A percentile compares a stretch with the other conserved stretches of the same genome.
Evolutionary conservation across 768 basidiomycete species (phyloP).

Genomic region (Kwoniella sp.): DNA sequence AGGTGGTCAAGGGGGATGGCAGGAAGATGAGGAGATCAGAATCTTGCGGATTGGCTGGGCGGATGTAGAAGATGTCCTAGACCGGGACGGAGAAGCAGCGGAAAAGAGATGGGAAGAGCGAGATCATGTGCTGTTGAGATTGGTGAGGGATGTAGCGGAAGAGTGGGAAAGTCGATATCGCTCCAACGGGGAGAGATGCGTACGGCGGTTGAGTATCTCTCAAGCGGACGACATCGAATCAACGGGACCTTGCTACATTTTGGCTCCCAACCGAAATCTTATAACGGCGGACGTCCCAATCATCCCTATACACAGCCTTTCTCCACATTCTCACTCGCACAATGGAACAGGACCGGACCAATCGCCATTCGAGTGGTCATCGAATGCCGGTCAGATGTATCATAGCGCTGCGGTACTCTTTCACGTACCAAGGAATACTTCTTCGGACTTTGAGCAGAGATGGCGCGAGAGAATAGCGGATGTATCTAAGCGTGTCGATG

Average conservation of each 20-base stretch:
- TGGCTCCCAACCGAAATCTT: constrained; percentile 15
- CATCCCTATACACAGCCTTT: constrained; percentile 6
- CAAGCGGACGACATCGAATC: background rate
- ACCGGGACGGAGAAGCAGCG: constrained; percentile 21
- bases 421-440: constrained; percentile 17
- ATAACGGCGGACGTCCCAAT: background rate
- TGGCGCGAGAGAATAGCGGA: constrained; percentile 28
- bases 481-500: constrained; percentile 21
- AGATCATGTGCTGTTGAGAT: constrained; percentile 28
- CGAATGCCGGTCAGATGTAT: constrained; percentile 29
- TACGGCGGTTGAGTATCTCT: constrained; percentile 14
- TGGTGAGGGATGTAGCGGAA: constrained; percentile 33
- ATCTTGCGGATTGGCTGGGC: constrained; percentile 43
- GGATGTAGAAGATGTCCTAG: constrained; percentile 46
- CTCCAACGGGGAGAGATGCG: constrained; percentile 20
- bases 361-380: background rate
- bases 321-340: background rate
- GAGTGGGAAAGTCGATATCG: constrained; percentile 31
- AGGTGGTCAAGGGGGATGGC: background rate
- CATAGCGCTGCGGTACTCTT: constrained; percentile 33
- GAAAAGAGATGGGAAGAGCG: constrained; percentile 27
- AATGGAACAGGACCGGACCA: background rate
- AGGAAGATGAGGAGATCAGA: constrained; percentile 29
- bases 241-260: constrained; percentile 26
- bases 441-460: constrained; percentile 22